phyloP scores from a whole-genome alignment of 73 alveolate genomes.

The Paramecium primaurelia region DNA sequence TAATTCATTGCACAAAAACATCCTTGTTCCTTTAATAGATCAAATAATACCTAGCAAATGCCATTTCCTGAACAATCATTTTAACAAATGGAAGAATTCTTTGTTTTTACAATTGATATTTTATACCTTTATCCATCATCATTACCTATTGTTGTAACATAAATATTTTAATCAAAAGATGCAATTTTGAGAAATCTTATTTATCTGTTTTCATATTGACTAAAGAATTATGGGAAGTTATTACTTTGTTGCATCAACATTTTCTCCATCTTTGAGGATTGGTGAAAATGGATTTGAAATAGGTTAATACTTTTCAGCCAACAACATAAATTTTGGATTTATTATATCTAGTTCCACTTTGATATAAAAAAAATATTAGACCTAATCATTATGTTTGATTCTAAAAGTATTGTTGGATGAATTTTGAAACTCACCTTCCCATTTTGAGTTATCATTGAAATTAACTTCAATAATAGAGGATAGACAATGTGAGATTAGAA shows the following conservation, averaged over 20 bases:
- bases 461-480: neutral
- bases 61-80: neutral
- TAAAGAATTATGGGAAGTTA: neutral
- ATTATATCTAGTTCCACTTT: neutral
- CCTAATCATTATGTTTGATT: neutral
- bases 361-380: neutral
- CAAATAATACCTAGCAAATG: neutral
- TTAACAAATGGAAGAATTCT: neutral
- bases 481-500: neutral
- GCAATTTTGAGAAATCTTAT: neutral
- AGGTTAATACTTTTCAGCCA: neutral
- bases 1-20: neutral
- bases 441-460: neutral
- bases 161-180: neutral
- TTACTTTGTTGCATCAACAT: neutral
- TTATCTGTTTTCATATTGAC: neutral
- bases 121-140: neutral
- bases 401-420: neutral
- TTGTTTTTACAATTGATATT: neutral
- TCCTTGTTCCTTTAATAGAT: neutral
- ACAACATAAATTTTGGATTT: neutral
- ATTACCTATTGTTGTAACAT: neutral
- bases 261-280: neutral
- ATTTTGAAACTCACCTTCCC: neutral
- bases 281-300: neutral